Evolutionary conservation across 2,329 filamentous ascomycete species (phyloP), one percentile per base, ranked within the genome.

Genomic region (Rhynchosporium graminicola): DNA sequence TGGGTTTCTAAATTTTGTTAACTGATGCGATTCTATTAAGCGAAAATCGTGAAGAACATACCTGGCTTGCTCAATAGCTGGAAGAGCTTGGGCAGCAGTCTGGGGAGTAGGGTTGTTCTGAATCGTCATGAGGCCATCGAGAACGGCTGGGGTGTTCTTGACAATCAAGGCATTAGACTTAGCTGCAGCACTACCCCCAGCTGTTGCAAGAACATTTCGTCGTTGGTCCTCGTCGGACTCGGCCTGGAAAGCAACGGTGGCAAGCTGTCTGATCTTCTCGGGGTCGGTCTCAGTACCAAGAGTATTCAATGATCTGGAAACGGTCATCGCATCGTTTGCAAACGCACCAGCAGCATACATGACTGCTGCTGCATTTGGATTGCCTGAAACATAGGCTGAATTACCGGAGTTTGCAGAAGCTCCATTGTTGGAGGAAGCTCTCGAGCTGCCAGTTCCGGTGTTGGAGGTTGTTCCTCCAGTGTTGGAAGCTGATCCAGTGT

Each of bases 141-240:
- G 57, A 45, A 71, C 69, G 4, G 61, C 56, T 9, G 69, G 69
- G 1, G 68, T 71, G 8, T 67, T 69, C 59, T 69, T 63, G 12
- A 69, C 63, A 28, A 71, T 71, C 57, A 69, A 67, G 31, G 54
- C 47, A 31, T 71, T 70, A n/a, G 65, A 56, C 1, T 63, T 43
- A 13, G 46, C 54, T 28, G 66, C 69, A 28, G 66, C 65, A 50
- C 48, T 63, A 3, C 68, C 68, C 15, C 66, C 68, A 10, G 69
- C 69, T 8, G 68, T 59, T 26, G 52, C 46, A 2, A 71, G 65
- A 5, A 69, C 67, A 10, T 67, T 55, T 47, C 69, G 62, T 56
- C 67, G 65, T 28, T 63, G 55, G 57, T 71, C 69, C 51, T 71
- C 69, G 42, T 71, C 65, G 2, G 62, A 63, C 57, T 71, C 69